Evolutionary conservation across 2,329 filamentous ascomycete species (phyloP).

Genomic region (Pestalotiopsis sp.): DNA sequence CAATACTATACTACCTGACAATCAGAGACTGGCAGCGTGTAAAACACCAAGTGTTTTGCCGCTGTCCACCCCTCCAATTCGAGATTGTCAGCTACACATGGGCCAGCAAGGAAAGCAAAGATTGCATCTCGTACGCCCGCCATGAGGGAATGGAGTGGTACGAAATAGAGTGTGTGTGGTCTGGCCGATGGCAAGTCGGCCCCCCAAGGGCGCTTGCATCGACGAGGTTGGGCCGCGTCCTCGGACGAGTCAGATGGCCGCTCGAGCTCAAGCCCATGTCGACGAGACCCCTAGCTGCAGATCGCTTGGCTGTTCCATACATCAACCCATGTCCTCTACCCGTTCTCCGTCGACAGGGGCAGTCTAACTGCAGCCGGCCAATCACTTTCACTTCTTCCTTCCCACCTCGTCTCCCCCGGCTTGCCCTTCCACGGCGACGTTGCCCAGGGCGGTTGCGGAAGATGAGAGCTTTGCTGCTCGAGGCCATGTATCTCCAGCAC

Average conservation of each 20-base stretch:
- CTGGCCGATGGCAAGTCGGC: slow-evolving; percentile 24
- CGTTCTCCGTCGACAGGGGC: slow-evolving; percentile 12
- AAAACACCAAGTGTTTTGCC: slow-evolving; percentile 30
- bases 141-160: slow-evolving; percentile 18
- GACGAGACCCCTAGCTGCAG: slow-evolving; percentile 29
- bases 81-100: slow-evolving; percentile 19
- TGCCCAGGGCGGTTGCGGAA: slow-evolving; percentile 18
- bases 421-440: slow-evolving; percentile 10
- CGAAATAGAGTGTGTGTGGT: slow-evolving; percentile 20
- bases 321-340: slow-evolving; percentile 24
- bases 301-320: slow-evolving; percentile 31
- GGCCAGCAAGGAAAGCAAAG: not conserved
- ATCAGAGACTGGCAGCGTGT: slow-evolving; percentile 7
- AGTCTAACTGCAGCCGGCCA: slow-evolving; percentile 11
- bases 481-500: not conserved
- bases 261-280: slow-evolving; percentile 21
- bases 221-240: slow-evolving; percentile 7
- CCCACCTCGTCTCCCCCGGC: slow-evolving; percentile 10
- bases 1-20: not conserved
- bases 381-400: slow-evolving; percentile 5
- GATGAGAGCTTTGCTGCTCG: not conserved
- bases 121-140: not conserved
- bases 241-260: slow-evolving; percentile 23
- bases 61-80: slow-evolving; percentile 21
- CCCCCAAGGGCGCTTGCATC: slow-evolving; percentile 32